phyloP scores from a whole-genome alignment of 371 early-diverging fungal species.

The Chytridiales sp. region DNA sequence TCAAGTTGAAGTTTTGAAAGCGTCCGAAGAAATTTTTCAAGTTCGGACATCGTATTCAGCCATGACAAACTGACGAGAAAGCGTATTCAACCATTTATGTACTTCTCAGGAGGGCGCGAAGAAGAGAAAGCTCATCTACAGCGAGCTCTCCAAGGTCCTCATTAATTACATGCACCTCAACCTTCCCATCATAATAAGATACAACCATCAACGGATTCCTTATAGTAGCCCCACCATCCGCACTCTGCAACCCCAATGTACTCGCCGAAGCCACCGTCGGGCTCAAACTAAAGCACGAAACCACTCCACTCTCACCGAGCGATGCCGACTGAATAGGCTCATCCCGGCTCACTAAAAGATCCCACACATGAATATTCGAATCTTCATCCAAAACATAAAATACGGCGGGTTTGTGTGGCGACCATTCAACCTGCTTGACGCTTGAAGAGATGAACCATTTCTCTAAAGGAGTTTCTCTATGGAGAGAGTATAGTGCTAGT shows the following conservation, averaged over 20 bases:
- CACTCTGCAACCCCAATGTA: constrained; percentile 8
- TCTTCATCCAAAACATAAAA: constrained; percentile 39
- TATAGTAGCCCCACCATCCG: constrained; percentile 4
- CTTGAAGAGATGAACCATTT: constrained; percentile 25
- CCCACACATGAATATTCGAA: constrained; percentile 36
- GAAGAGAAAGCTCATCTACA: constrained; percentile 40
- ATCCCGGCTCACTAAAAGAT: constrained; percentile 31
- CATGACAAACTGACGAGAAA: constrained; percentile 1
- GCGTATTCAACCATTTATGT: constrained; percentile 20
- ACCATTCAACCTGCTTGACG: constrained; percentile 32
- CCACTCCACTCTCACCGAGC: constrained; percentile 2
- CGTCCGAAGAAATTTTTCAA: too few relatives aligned
- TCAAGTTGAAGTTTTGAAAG: too few relatives aligned
- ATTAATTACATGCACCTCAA: constrained; percentile 32
- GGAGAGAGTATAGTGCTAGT: constrained; percentile 26
- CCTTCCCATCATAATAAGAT: constrained; percentile 26
- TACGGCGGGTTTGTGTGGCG: constrained; percentile 41
- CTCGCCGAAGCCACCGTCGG: constrained; percentile 15
- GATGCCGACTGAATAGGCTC: constrained; percentile 20
- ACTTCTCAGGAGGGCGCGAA: too few relatives aligned
- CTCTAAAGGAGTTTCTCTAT: constrained; percentile 10
- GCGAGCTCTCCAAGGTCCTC: constrained; percentile 30
- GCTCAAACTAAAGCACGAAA: constrained; percentile 15
- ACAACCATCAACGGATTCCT: constrained; percentile 26
- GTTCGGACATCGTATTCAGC: too few relatives aligned